Conservation (phyloP, 768 basidiomycete genomes). For the Kwoniella heveanensis region DNA sequence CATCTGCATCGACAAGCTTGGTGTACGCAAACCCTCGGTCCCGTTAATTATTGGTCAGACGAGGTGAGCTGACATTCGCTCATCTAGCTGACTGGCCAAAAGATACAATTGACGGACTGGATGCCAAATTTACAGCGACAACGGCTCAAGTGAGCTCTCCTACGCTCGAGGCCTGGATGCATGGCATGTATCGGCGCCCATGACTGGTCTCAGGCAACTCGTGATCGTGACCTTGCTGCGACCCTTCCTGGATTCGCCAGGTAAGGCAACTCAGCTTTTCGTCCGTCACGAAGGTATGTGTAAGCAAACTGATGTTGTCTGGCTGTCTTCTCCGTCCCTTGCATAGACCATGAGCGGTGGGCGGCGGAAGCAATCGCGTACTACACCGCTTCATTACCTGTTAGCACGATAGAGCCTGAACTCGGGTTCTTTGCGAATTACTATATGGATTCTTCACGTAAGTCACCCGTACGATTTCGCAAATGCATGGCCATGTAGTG, state of each 20-base stretch:
- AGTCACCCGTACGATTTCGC: slow-evolving; percentile 28
- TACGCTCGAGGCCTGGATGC: slow-evolving; percentile 57
- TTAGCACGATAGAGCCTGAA: slow-evolving; percentile 67
- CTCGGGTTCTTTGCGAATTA: slow-evolving; percentile 70
- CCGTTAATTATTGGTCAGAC: slow-evolving; percentile 25
- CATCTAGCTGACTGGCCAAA: too few relatives aligned
- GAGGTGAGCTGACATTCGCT: slow-evolving; percentile 11
- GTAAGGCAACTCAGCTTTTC: slow-evolving; percentile 56
- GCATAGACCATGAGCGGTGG: slow-evolving; percentile 68
- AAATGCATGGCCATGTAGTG: background rate
- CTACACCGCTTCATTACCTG: slow-evolving; percentile 72
- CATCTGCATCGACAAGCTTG: slow-evolving; percentile 66
- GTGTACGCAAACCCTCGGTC: slow-evolving; percentile 57
- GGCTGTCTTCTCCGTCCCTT: background rate
- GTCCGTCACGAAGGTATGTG: too few relatives aligned
- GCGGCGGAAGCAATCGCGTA: slow-evolving; percentile 77
- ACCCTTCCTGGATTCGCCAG: slow-evolving; percentile 72
- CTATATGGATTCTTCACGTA: slow-evolving; percentile 78
- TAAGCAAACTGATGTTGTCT: slow-evolving; percentile 8
- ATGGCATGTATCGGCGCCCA: slow-evolving; percentile 74
- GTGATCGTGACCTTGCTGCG: slow-evolving; percentile 70
- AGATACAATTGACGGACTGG: background rate
- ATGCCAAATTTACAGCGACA: background rate
- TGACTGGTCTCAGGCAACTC: slow-evolving; percentile 71
- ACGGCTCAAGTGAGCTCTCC: slow-evolving; percentile 49